Evolutionary conservation across 345 rosid genomes (phyloP), one percentile per base, ranked within the genome.

Genomic region (Brassica cretica): DNA sequence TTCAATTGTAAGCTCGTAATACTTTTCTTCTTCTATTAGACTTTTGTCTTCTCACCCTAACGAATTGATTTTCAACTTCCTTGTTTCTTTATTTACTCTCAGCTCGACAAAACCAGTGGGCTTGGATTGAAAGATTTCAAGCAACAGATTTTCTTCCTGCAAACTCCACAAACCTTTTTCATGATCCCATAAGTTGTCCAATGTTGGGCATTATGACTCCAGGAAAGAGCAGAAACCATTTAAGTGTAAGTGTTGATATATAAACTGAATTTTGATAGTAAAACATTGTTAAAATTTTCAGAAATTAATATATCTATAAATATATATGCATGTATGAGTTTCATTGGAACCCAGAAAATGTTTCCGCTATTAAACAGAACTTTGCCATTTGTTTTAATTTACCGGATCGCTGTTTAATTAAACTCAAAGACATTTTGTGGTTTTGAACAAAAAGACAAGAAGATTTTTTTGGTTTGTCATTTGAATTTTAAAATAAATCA

Each of bases 1-100:
- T 68, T 80, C 68, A 53, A 64, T 6, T 77, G 91, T 86, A 89
- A 86, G 86, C 78, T 79, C 64, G 44, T 6, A 37, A 68, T 32
- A 24, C 55, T 56, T 44, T 30, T 10, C 37, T 62, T 62, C 33
- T 30, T 55, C 46, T 24, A 8, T 8, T 19, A 3, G 14, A 6
- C 56, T 53, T 70, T 33, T 39, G 63, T 63, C 71, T 51, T 51
- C 60, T 64, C 39, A 63, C 59, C 29, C 29, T 33, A 7, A 27
- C 46, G 3, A 39, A 71, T 11, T 10, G 3, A 64, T 66, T 32
- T 8, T 51, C 16, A 14, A 0, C 49, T 66, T 39, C 1, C 12
- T 14, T 58, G 2, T 14, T 30, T 67, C 49, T 41, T 73, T 6
- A 6, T 32, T 61, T 67, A 35, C 49, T 68, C 37, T 68, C 64